These are phyloP conservation scores for Daldinia childiae DNA, from an alignment of 495 filamentous ascomycete genomes.

Conservation along the genomic window DNA sequence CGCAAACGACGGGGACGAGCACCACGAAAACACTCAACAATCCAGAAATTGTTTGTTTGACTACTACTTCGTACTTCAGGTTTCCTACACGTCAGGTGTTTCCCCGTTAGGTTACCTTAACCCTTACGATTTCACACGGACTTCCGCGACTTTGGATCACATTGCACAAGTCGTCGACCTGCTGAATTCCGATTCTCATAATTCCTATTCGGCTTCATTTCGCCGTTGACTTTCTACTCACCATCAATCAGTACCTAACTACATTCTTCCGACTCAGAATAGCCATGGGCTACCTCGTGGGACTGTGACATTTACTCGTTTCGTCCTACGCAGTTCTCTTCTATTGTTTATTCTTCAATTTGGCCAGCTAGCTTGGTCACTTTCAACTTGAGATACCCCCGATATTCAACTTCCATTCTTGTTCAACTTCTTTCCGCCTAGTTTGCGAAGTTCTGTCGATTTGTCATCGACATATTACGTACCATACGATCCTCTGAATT, in stretches of 20 bases:
- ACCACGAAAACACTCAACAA: constrained; percentile 4
- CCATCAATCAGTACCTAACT: constrained; percentile 17
- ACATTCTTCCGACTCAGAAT: constrained; percentile 13
- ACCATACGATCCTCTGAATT: constrained; percentile 1
- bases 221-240: background rate
- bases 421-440: constrained; percentile 1
- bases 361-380: constrained; percentile 36
- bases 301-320: constrained; percentile 32
- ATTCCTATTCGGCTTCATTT: constrained; percentile 7
- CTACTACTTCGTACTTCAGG: background rate
- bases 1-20: constrained; percentile 6
- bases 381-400: constrained; percentile 40
- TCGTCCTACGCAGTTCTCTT: constrained; percentile 28
- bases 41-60: background rate
- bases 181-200: constrained; percentile 24
- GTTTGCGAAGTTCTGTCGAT: constrained; percentile 11
- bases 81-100: constrained; percentile 3
- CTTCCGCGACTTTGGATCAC: constrained; percentile 30
- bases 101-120: constrained; percentile 11
- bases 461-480: constrained; percentile 6
- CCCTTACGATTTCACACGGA: constrained; percentile 17
- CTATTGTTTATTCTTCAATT: constrained; percentile 26
- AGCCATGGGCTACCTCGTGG: constrained; percentile 30
- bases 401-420: constrained; percentile 23
- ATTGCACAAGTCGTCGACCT: constrained; percentile 27